Conservation (phyloP, 225 moss, liverwort and hornwort genomes). For the Pleurozium schreberi region DNA sequence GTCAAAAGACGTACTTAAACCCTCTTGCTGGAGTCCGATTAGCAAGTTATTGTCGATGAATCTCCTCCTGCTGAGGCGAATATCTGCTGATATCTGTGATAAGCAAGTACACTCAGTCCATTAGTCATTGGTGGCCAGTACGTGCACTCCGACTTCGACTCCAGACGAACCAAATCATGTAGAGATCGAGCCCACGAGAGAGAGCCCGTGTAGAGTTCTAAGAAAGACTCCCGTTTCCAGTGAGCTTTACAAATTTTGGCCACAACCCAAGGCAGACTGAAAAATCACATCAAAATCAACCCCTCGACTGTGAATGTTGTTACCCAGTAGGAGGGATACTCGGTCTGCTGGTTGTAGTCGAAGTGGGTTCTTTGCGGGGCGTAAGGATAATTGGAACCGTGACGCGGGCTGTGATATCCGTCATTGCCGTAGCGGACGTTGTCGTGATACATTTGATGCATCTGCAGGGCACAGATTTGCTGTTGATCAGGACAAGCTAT, state of each 20-base stretch:
- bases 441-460: background rate
- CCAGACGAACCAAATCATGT: background rate
- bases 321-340: background rate
- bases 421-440: background rate
- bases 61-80: background rate
- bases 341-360: background rate
- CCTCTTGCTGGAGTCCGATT: accelerated
- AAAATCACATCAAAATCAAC: too few species aligned
- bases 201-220: background rate
- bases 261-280: background rate
- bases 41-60: background rate
- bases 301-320: background rate
- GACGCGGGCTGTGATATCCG: background rate
- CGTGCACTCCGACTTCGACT: background rate
- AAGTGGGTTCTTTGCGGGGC: background rate
- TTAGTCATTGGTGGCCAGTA: too few species aligned
- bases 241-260: background rate
- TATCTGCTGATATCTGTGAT: background rate
- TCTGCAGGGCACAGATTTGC: background rate
- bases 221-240: background rate
- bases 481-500: background rate
- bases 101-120: background rate
- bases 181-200: background rate
- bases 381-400: background rate
- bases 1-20: background rate